phyloP scores from a whole-genome alignment of 306 rosid species.

The Citrullus mucosospermus region DNA sequence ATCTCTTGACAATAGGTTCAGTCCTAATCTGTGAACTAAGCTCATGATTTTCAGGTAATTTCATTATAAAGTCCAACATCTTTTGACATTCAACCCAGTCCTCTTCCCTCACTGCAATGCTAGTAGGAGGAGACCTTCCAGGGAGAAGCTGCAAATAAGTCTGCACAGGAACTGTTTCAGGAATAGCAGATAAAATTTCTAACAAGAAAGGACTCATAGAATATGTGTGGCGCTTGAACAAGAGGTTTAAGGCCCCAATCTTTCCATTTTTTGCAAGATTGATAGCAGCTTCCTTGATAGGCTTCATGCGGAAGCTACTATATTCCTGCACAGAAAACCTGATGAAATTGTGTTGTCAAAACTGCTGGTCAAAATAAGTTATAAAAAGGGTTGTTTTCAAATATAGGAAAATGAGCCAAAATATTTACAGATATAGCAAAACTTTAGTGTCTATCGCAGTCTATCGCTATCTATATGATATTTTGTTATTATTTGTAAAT shows the following conservation, averaged over 20 bases:
- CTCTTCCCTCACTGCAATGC: conserved; percentile 63
- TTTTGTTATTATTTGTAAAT: too few relatives aligned
- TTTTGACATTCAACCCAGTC: conserved; percentile 99
- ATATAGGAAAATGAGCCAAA: too few relatives aligned
- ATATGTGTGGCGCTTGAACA: conserved; percentile 87
- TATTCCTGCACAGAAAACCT: conserved; percentile 98
- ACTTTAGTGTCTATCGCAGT: too few relatives aligned
- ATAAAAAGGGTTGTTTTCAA: not conserved
- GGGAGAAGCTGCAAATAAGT: conserved; percentile 93
- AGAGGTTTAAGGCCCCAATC: conserved; percentile 81
- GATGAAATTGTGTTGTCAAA: conserved; percentile 61
- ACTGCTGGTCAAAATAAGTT: conserved; percentile 44
- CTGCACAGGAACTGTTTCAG: conserved; percentile 85
- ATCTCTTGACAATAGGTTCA: conserved; percentile 73
- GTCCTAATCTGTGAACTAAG: conserved; percentile 50
- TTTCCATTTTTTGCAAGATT: conserved; percentile 86
- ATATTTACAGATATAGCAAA: too few relatives aligned
- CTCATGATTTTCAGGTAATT: conserved; percentile 31
- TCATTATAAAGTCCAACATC: conserved; percentile 44
- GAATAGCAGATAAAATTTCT: conserved; percentile 74
- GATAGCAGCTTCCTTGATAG: conserved; percentile 62
- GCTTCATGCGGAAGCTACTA: conserved; percentile 65
- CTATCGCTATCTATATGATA: too few relatives aligned
- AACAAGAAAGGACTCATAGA: conserved; percentile 58
- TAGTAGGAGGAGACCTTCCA: conserved; percentile 72